A percentile compares a stretch with the other conserved stretches of the same genome.
phyloP scores from a whole-genome alignment of 1,284 basidiomycete genomes.

The Trametes polyzona region DNA sequence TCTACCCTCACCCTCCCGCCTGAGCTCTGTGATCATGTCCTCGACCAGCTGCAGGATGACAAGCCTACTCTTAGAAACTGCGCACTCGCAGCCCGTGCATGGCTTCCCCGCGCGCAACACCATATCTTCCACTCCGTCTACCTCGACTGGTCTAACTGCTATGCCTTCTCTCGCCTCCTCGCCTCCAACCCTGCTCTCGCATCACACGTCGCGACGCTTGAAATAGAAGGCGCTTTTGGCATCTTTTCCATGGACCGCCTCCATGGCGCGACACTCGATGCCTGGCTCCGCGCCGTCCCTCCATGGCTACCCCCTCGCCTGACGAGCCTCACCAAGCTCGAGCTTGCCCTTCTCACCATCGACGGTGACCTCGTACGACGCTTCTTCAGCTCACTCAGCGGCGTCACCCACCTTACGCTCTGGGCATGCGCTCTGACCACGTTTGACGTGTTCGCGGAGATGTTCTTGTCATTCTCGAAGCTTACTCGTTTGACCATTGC shows the following conservation, averaged over 20 bases:
- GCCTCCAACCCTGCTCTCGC: slow-evolving; percentile 9
- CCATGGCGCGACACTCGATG: slow-evolving; percentile 24
- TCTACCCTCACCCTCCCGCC: slow-evolving; percentile 7
- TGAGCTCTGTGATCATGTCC: slow-evolving; percentile 18
- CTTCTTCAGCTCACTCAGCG: slow-evolving; percentile 14
- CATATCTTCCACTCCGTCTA: slow-evolving; percentile 23
- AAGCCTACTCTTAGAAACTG: slow-evolving; percentile 14
- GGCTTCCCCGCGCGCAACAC: slow-evolving; percentile 18
- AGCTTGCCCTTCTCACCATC: slow-evolving; percentile 23
- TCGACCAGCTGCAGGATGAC: slow-evolving; percentile 18
- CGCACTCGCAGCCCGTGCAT: slow-evolving; percentile 13
- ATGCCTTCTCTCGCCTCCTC: slow-evolving; percentile 21
- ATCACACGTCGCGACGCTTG: slow-evolving; percentile 13
- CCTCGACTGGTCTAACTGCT: slow-evolving; percentile 26
- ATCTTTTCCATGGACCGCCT: slow-evolving; percentile 27
- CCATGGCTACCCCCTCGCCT: slow-evolving; percentile 14
- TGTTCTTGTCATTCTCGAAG: slow-evolving; percentile 14
- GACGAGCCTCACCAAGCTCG: slow-evolving; percentile 21
- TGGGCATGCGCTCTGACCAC: slow-evolving; percentile 22
- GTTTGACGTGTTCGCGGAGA: slow-evolving; percentile 22
- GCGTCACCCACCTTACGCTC: slow-evolving; percentile 21
- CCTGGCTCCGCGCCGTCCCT: slow-evolving; percentile 23
- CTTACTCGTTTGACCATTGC: slow-evolving; percentile 20
- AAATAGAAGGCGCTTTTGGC: slow-evolving; percentile 26
- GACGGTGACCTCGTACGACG: slow-evolving; percentile 17